Conservation (phyloP, 257 asterid genomes). For the Nicotiana obtusifolia region DNA sequence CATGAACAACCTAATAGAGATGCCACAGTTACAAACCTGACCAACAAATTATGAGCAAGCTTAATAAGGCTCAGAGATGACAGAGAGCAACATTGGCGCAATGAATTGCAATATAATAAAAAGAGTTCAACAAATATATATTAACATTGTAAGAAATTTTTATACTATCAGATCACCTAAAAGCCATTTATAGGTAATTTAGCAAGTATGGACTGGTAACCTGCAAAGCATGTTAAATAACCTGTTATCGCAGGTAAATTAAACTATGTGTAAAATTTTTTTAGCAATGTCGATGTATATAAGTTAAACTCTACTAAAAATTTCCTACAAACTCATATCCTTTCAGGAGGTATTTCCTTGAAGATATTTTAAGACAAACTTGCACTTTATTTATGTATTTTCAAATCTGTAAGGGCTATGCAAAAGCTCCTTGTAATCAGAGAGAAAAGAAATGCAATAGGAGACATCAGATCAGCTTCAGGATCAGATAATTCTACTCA, state of each 20-base stretch:
- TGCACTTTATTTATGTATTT: not conserved
- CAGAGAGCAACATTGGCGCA: not conserved
- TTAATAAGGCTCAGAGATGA: not conserved
- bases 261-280: not conserved
- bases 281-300: not conserved
- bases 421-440: not conserved
- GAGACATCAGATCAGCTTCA: not conserved
- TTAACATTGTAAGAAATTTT: too few species aligned
- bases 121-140: too few species aligned
- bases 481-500: conserved; percentile 12
- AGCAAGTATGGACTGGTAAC: not conserved
- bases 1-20: not conserved
- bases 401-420: not conserved
- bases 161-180: too few species aligned
- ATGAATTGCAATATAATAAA: not conserved
- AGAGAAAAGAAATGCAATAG: not conserved
- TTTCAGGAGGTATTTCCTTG: not conserved
- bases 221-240: not conserved
- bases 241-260: not conserved
- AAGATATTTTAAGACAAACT: not conserved
- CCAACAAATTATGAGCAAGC: not conserved
- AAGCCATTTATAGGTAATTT: not conserved
- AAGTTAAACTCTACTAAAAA: not conserved
- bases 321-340: not conserved
- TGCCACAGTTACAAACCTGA: not conserved